Evolutionary conservation across 2,329 filamentous ascomycete genomes (phyloP).

Genomic region (Aspergillus vadensis): DNA sequence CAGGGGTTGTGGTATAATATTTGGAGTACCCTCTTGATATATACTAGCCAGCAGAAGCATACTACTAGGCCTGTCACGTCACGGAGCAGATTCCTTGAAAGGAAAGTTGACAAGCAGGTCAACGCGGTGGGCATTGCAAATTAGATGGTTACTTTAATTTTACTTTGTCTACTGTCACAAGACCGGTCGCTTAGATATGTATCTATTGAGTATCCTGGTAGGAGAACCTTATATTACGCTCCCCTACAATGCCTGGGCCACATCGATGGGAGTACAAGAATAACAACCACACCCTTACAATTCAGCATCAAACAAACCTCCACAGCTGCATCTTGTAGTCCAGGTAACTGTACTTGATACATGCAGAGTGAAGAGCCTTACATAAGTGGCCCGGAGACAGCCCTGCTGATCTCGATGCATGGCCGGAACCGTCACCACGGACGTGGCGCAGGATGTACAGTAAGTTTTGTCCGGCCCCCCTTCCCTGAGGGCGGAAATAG

Average conservation of each 20-base stretch:
- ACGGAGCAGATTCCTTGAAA: neutral
- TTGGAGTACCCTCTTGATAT: neutral
- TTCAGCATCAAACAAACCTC: too few relatives aligned
- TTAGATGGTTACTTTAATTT: neutral
- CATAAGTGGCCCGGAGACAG: constrained; percentile 1
- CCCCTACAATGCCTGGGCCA: neutral
- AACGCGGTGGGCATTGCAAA: neutral
- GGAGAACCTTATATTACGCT: neutral
- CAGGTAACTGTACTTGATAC: neutral
- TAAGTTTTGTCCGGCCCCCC: neutral
- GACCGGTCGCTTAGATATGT: neutral
- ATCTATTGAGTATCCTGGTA: neutral
- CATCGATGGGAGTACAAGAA: neutral
- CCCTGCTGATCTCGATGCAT: constrained; percentile 2
- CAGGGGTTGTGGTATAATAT: neutral
- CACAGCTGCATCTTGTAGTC: neutral
- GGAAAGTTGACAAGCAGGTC: neutral
- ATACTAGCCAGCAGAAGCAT: neutral
- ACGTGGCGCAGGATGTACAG: constrained; percentile 14
- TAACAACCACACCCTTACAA: too few relatives aligned
- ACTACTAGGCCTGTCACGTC: neutral
- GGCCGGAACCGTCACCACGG: constrained; percentile 1
- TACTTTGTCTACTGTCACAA: neutral
- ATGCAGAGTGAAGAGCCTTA: neutral
- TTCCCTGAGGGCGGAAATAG: neutral